Conservation (phyloP, 2,329 filamentous ascomycete species). For the Xylariales sp. region DNA sequence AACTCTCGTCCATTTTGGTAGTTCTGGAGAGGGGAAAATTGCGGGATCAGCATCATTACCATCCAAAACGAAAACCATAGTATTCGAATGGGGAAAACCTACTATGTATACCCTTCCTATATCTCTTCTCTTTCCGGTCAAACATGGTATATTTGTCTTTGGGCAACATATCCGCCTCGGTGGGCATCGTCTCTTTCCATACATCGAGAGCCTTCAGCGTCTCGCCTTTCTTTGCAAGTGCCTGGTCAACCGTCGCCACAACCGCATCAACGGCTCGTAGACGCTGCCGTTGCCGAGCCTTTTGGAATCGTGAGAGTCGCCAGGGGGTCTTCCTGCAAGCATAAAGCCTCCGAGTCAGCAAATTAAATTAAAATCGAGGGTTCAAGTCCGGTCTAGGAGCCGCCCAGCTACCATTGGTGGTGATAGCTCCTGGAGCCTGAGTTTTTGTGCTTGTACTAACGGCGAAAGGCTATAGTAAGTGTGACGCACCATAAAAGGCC, state of each 20-base stretch:
- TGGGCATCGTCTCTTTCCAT: conserved; percentile 97
- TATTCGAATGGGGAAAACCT: conserved; percentile 56
- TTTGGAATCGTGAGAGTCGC: conserved; percentile 92
- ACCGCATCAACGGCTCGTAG: conserved; percentile 87
- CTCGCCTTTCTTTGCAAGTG: conserved; percentile 78
- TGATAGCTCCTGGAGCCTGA: background rate
- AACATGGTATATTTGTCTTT: conserved; percentile 99
- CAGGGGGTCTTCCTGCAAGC: conserved; percentile 87
- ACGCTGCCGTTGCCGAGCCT: conserved; percentile 84
- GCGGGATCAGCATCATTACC: conserved; percentile 20
- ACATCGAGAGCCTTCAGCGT: conserved; percentile 81
- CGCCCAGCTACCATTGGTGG: background rate
- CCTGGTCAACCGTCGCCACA: conserved; percentile 83
- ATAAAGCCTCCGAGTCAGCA: conserved; percentile 26
- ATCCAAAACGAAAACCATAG: background rate
- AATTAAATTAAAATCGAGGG: background rate
- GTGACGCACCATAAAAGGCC: conserved; percentile 81
- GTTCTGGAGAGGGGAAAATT: conserved; percentile 61
- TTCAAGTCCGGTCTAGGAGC: background rate
- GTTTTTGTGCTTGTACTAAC: background rate
- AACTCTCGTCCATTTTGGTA: conserved; percentile 94
- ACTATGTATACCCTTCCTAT: conserved; percentile 98
- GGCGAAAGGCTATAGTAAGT: background rate
- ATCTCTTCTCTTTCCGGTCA: conserved; percentile 93
- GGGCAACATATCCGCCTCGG: conserved; percentile 93